Evolutionary conservation across 2,329 filamentous ascomycete species (phyloP), one percentile per base, ranked within the genome.

Genomic region (Arthrinium puccinioides): DNA sequence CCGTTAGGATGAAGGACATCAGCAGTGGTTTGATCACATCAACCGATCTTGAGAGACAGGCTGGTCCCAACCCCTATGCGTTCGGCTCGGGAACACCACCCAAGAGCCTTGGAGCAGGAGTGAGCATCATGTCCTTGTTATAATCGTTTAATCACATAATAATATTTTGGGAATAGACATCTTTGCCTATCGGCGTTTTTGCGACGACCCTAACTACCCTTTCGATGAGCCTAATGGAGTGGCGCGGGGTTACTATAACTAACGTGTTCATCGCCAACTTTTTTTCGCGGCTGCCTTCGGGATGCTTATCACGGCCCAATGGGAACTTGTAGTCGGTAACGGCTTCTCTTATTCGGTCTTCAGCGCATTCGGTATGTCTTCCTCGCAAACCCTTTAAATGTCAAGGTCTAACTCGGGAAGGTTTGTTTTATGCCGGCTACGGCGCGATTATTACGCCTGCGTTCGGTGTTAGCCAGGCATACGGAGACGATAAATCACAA

Each of bases 231-330:
- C 50, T 76, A 33, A 75, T 76, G 70, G 71, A 71, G 48, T 75
- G 63, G 57, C 60, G 73, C 25, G 69, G 67, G 8, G 62, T 76
- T 1, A 65, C 62, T 0, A 66, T 60, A 2, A 63, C 61, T 1
- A 75, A 73, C 37, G 67, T 70, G 2, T 75, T 67, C 44, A 62
- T 76, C 24, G 72, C 61, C 4, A 72, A 75, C 42, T 72, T 75
- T 55, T 73, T 55, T 73, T 72, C 42, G 46, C 57, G 14, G 56
- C 59, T 8, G 69, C 65, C 0, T 62, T 76, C 35, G 71, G 70
- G 0, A 61, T 77, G 42, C 57, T 76, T 0, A 56, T 77, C 2
- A 68, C 70, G 1, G 72, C 73, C 5, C 70, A 76, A 45, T 76
- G 72, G 72, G 70, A 75, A 46, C 50, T 76, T 0, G 63, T 67